Conservation (phyloP, 805 yeast species). For the Myxozyma sirexii region DNA sequence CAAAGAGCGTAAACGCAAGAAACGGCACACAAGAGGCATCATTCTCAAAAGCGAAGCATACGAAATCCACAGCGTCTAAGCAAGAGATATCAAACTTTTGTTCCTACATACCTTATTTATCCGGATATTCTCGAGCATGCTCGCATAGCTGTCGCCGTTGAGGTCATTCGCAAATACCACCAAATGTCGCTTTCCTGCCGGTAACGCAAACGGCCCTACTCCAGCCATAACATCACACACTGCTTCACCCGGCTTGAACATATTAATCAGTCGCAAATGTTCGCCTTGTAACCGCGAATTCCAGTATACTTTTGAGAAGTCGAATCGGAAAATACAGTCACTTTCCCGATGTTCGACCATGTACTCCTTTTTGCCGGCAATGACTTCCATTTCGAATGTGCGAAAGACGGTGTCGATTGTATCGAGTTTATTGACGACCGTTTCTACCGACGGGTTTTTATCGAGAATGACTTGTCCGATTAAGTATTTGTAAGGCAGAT, state of each 20-base stretch:
- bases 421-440: constrained; percentile 91
- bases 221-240: constrained; percentile 98
- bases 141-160: constrained; percentile 81
- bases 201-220: constrained; percentile 97
- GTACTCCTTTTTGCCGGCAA: constrained; percentile 81
- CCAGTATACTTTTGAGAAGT: constrained; percentile 96
- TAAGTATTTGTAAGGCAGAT: constrained; percentile 73
- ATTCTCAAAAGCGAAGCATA: constrained; percentile 15
- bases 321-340: constrained; percentile 82
- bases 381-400: constrained; percentile 89
- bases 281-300: constrained; percentile 93
- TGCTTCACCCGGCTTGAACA: constrained; percentile 65
- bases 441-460: constrained; percentile 75
- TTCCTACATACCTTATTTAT: constrained; percentile 57
- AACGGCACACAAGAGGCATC: constrained; percentile 19
- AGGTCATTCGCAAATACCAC: constrained; percentile 89
- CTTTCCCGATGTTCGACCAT: constrained; percentile 75
- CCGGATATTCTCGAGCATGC: constrained; percentile 64
- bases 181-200: constrained; percentile 84
- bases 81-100: neutral
- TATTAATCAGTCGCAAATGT: constrained; percentile 74
- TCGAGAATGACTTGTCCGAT: constrained; percentile 91
- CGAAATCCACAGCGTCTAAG: constrained; percentile 16
- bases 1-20: constrained; percentile 31
- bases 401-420: constrained; percentile 85